phyloP scores from a whole-genome alignment of 805 yeast species.

The Wickerhamomyces bovis region DNA sequence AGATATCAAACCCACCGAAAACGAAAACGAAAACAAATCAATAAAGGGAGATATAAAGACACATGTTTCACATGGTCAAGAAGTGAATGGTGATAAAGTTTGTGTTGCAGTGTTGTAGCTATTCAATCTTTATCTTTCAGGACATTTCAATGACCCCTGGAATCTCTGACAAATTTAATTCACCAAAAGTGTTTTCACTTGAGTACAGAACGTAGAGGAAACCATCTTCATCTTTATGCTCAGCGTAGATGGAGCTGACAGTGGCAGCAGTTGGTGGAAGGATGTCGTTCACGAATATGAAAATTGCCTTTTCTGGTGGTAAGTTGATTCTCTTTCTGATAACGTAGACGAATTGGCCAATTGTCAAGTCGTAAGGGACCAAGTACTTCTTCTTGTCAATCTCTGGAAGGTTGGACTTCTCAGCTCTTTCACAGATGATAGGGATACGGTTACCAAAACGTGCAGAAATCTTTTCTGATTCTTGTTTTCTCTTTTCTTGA shows the following conservation, averaged over 20 bases:
- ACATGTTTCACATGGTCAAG: neutral
- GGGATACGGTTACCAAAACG: slow-evolving; percentile 92
- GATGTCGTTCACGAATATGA: slow-evolving; percentile 93
- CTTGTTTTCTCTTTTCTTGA: slow-evolving; percentile 86
- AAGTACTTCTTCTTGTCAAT: slow-evolving; percentile 96
- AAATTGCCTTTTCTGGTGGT: slow-evolving; percentile 96
- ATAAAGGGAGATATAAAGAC: neutral
- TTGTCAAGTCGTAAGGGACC: slow-evolving; percentile 93
- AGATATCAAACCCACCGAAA: neutral
- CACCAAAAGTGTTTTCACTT: slow-evolving; percentile 96
- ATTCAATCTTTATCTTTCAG: slow-evolving; percentile 9
- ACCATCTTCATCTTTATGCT: slow-evolving; percentile 97
- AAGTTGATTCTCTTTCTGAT: slow-evolving; percentile 93
- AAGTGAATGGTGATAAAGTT: neutral
- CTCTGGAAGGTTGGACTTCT: slow-evolving; percentile 91
- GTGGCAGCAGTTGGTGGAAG: slow-evolving; percentile 97
- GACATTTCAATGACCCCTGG: slow-evolving; percentile 28
- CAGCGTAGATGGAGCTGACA: slow-evolving; percentile 91
- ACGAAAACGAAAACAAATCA: neutral
- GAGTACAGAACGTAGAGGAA: slow-evolving; percentile 92
- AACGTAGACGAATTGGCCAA: slow-evolving; percentile 97
- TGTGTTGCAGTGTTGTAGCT: neutral
- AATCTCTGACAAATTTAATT: slow-evolving; percentile 21
- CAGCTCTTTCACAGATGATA: slow-evolving; percentile 94
- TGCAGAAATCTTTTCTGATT: slow-evolving; percentile 83